Base-by-base conservation (phyloP, 495 filamentous ascomycete genomes). In the Penicillium diatomitis region DNA sequence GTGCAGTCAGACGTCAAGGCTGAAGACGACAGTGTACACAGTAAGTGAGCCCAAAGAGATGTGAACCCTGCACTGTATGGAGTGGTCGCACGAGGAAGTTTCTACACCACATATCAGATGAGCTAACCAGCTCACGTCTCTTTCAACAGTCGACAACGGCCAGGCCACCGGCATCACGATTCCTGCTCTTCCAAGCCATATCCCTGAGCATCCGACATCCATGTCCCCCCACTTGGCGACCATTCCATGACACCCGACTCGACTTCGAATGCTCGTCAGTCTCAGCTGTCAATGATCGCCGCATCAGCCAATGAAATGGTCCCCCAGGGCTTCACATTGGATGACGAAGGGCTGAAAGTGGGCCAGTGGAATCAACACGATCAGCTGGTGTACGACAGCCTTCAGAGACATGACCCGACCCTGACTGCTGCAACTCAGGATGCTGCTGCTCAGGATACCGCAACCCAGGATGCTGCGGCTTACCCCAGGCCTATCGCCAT, bases 401-500 rank as follows among this genome's bases (percentile, higher is more conserved):
- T 73, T 46, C 70, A 71, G 44, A 69, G 71, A 40, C 68, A 72
- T 50, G 70, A 73, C 42, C 71, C 70, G 2, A 63, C 70, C 5
- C 55, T 75, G 50, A 69, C 74, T 44, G 65, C 72, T 38, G 65
- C 67, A 20, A 72, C 69, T 1, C 70, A 73, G 53, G 65, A 71
- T 33, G 72, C 72, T 20, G 68, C 71, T 0, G 57, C 70, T 0
- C 74, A 72, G 20, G 20, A 20, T 20, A 20, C 20, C 20, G 20
- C 20, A 20, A 73, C 69, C 1, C 70, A 73, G 53, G 65, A 71
- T 35, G 72, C 72, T 20, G 68, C 71, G 1, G 57, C 70, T 0
- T 75, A 72, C 49, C 75, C 75, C 3, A 68, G 76, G 11, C 75
- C 77, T 2, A 76, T 79, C 58, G 76, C 77, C 3, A 77, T 79